Evolutionary conservation across 108 stramenopile genomes (phyloP).

Genomic region (Cyclotella distinguenda): DNA sequence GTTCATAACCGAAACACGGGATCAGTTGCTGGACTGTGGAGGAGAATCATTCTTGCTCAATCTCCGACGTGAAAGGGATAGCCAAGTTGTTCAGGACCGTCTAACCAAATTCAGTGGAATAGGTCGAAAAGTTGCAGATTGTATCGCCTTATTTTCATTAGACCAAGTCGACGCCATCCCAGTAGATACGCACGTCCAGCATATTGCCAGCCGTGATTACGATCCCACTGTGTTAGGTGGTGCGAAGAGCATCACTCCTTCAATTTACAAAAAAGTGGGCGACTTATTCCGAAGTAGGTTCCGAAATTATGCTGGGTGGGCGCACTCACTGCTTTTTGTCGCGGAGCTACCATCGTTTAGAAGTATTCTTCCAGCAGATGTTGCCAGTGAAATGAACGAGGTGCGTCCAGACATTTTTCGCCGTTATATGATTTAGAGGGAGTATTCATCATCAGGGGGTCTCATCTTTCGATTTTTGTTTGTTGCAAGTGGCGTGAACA

Average conservation of each 20-base stretch:
- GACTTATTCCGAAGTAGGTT: slow-evolving; percentile 91
- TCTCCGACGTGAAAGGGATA: slow-evolving; percentile 37
- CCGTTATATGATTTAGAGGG: neutral
- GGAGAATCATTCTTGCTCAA: slow-evolving; percentile 65
- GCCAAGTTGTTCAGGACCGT: slow-evolving; percentile 60
- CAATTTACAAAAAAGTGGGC: slow-evolving; percentile 89
- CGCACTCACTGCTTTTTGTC: slow-evolving; percentile 97
- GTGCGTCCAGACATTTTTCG: neutral
- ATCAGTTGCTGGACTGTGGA: slow-evolving; percentile 53
- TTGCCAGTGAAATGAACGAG: slow-evolving; percentile 74
- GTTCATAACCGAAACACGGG: slow-evolving; percentile 82
- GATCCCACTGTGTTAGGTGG: slow-evolving; percentile 53
- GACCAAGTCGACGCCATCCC: slow-evolving; percentile 89
- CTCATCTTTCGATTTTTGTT: neutral
- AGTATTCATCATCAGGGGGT: neutral
- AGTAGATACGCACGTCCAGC: slow-evolving; percentile 97
- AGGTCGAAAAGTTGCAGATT: slow-evolving; percentile 98
- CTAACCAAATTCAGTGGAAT: slow-evolving; percentile 85
- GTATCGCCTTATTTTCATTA: slow-evolving; percentile 96
- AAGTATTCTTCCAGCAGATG: slow-evolving; percentile 56
- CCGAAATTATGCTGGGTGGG: slow-evolving; percentile 92
- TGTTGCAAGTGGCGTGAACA: slow-evolving; percentile 16
- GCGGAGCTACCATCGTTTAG: slow-evolving; percentile 90
- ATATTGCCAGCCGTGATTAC: slow-evolving; percentile 92
- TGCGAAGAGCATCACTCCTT: slow-evolving; percentile 91